Conservation (phyloP, 495 filamentous ascomycete species). For the Talaromyces nanjingensis region DNA sequence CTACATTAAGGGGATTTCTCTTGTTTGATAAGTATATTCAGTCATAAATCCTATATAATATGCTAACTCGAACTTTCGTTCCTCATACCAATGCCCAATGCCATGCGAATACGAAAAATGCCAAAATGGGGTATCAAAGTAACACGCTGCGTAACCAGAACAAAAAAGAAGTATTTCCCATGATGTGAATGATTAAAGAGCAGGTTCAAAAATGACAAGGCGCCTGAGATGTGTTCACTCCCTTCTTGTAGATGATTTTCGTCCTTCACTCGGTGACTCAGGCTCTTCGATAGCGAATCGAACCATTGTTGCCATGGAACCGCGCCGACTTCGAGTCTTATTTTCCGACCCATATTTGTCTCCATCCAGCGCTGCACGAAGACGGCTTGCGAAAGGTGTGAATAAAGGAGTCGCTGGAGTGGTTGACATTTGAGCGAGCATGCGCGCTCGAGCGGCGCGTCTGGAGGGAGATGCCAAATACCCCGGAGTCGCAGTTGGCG, state of each 20-base stretch:
- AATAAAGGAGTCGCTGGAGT: conserved; percentile 42
- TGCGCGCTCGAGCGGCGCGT: conserved; percentile 45
- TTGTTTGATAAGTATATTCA: neutral
- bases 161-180: neutral
- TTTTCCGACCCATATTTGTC: conserved; percentile 21
- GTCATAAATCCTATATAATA: neutral
- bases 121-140: conserved; percentile 9
- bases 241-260: conserved; percentile 32
- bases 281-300: conserved; percentile 41
- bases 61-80: neutral
- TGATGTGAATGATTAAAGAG: neutral
- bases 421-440: conserved; percentile 43
- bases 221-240: conserved; percentile 10
- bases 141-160: neutral
- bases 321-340: conserved; percentile 24
- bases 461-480: conserved; percentile 53
- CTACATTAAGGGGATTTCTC: neutral
- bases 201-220: neutral
- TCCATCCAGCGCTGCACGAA: conserved; percentile 26
- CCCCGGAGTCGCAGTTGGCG: conserved; percentile 42
- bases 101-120: neutral
- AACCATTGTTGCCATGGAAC: conserved; percentile 33
- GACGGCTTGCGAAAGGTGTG: conserved; percentile 40
- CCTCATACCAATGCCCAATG: neutral
- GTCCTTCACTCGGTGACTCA: conserved; percentile 35